Conservation (phyloP, 2,329 filamentous ascomycete species). For the Colletotrichum australisinense region DNA sequence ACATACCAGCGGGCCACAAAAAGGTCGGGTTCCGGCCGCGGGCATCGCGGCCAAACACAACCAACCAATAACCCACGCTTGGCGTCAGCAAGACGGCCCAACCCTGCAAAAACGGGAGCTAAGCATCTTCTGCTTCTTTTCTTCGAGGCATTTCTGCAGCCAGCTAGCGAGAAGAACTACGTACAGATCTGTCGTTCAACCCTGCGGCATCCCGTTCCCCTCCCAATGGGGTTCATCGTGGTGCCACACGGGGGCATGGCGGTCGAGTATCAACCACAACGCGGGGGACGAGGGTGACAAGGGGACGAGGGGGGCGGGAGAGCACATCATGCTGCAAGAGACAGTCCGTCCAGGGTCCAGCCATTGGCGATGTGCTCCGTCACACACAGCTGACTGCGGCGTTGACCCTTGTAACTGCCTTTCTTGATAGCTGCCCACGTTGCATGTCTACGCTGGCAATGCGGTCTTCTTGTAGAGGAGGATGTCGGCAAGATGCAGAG, state of each 20-base stretch:
- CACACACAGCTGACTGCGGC: slow-evolving; percentile 3
- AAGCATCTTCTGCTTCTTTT: slow-evolving; percentile 8
- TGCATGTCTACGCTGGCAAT: slow-evolving; percentile 18
- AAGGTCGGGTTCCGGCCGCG: not conserved
- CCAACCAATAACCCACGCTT: slow-evolving; percentile 8
- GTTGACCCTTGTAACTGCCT: slow-evolving; percentile 15
- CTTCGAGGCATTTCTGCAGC: slow-evolving; percentile 18
- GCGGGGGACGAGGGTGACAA: not conserved
- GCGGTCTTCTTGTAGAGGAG: not conserved
- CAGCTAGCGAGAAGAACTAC: not conserved
- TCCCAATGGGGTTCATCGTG: slow-evolving; percentile 2
- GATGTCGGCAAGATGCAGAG: not conserved
- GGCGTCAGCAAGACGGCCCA: slow-evolving; percentile 30
- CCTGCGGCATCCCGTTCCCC: not conserved
- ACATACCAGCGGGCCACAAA: not conserved
- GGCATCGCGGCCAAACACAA: not conserved
- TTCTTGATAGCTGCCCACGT: slow-evolving; percentile 22
- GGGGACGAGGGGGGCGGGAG: not conserved
- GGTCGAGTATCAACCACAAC: not conserved
- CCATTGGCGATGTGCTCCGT: slow-evolving; percentile 14
- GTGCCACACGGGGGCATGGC: not conserved
- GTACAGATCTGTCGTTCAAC: slow-evolving; percentile 6
- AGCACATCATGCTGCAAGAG: slow-evolving; percentile 13
- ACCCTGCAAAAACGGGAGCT: slow-evolving; percentile 19
- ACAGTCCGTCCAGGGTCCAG: slow-evolving; percentile 14